phyloP scores from a whole-genome alignment of 306 rosid species.

The Medicago ruthenica region DNA sequence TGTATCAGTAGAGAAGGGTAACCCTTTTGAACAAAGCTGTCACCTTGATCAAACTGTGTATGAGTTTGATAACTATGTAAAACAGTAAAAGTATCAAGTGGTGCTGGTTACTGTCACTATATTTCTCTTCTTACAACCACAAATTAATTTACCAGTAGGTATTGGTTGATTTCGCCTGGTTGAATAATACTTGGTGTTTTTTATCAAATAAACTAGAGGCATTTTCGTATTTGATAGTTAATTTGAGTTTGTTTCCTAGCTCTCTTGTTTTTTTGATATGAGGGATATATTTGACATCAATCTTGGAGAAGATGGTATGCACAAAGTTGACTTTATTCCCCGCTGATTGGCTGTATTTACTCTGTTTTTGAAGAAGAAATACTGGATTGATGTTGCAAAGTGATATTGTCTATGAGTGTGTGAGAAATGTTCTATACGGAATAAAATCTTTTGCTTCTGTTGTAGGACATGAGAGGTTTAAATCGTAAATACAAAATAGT shows the following conservation, averaged over 20 bases:
- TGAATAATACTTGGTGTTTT: not conserved
- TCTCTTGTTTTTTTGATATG: not conserved
- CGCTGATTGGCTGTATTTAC: not conserved
- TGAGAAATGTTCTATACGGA: not conserved
- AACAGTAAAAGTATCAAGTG: not conserved
- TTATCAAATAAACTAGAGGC: not conserved
- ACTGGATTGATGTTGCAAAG: slow-evolving; percentile 16
- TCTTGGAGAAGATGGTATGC: slow-evolving; percentile 19
- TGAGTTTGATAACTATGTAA: not conserved
- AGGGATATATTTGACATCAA: not conserved
- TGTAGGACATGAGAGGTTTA: not conserved
- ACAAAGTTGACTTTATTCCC: not conserved
- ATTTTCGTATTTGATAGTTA: no score
- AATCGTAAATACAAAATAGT: not conserved
- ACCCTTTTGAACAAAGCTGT: slow-evolving; percentile 24
- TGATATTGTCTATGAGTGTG: not conserved
- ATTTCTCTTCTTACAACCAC: slow-evolving; percentile 9
- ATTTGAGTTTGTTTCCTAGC: not conserved
- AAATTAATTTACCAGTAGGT: not conserved
- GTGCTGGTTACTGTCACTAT: not conserved
- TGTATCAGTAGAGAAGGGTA: slow-evolving; percentile 9
- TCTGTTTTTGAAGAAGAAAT: slow-evolving; percentile 30
- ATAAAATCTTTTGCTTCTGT: not conserved
- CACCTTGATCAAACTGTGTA: not conserved
- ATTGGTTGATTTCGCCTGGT: slow-evolving; percentile 4